Percentiles rank a stretch among this genome's conserved stretches.
These are phyloP conservation scores for Rhodotorula babjevae DNA, from an alignment of 768 basidiomycete genomes.

Conservation along the genomic window DNA sequence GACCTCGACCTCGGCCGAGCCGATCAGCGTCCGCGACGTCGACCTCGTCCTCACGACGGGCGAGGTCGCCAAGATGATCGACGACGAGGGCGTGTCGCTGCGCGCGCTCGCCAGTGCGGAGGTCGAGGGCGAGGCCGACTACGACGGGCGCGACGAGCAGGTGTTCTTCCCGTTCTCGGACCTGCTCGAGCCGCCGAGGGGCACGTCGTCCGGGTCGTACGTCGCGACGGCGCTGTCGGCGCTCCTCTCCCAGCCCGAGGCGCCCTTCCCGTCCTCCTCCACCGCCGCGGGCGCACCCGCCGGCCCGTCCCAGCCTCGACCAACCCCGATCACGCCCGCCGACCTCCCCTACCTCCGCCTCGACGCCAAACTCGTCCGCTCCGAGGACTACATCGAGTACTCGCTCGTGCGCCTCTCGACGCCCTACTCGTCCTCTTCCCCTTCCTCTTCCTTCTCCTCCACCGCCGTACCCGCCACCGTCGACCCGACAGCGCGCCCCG, in stretches of 20 bases:
- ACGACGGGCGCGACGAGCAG: conserved; percentile 60
- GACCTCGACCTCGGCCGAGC: background rate
- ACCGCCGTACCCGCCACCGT: background rate
- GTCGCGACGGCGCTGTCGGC: conserved; percentile 58
- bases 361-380: conserved; percentile 44
- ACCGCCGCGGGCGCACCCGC: background rate
- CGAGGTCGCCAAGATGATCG: conserved; percentile 79
- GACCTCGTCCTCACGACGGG: conserved; percentile 98
- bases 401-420: conserved; percentile 1
- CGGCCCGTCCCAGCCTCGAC: background rate
- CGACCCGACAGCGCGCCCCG: background rate
- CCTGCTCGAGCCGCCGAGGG: conserved; percentile 59
- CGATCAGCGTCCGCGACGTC: conserved; percentile 78
- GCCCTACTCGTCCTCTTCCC: conserved; percentile 8
- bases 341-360: conserved; percentile 38
- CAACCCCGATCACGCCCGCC: conserved; percentile 21
- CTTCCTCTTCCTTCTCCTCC: too few relatives aligned
- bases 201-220: conserved; percentile 89
- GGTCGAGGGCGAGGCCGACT: conserved; percentile 1
- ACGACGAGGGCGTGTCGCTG: conserved; percentile 74
- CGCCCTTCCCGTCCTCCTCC: conserved; percentile 23
- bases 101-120: conserved; percentile 52
- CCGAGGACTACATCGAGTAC: conserved; percentile 47
- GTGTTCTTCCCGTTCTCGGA: conserved; percentile 27
- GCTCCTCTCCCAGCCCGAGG: conserved; percentile 36